A percentile compares a stretch with the other conserved stretches of the same genome.
These are phyloP conservation scores for Coemansia sp. DNA, from an alignment of 192 early-diverging fungal species.

Conservation along the genomic window DNA sequence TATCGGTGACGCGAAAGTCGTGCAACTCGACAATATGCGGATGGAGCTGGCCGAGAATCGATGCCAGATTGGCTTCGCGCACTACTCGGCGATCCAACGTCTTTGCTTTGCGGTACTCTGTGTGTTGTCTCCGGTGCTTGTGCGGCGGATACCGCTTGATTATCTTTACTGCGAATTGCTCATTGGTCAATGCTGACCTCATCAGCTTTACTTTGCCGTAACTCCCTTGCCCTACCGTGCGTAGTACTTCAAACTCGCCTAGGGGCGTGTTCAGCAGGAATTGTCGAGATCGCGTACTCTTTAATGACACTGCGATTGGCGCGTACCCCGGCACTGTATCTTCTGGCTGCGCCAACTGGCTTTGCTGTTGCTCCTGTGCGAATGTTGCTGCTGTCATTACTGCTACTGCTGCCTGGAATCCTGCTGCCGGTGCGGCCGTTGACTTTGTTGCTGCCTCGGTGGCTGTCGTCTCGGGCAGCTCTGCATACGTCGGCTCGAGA, in stretches of 20 bases:
- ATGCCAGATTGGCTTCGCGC: constrained; percentile 52
- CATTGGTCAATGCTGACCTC: constrained; percentile 44
- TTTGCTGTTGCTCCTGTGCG: not conserved
- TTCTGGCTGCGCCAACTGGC: not conserved
- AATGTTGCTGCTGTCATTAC: not conserved
- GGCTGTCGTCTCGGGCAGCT: not conserved
- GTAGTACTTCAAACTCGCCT: constrained; percentile 49
- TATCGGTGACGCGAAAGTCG: constrained; percentile 52
- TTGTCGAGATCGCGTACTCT: constrained; percentile 39
- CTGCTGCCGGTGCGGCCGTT: not conserved
- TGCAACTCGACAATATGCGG: constrained; percentile 53
- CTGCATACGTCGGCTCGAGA: not conserved
- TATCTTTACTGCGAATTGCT: constrained; percentile 56
- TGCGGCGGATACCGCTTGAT: constrained; percentile 50
- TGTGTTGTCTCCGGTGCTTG: constrained; percentile 35
- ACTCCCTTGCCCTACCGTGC: constrained; percentile 53
- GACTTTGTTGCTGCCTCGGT: not conserved
- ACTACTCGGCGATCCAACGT: constrained; percentile 54
- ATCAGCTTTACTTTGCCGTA: constrained; percentile 59
- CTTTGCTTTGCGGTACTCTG: constrained; percentile 43
- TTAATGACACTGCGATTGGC: constrained; percentile 45
- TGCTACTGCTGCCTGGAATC: constrained; percentile 7
- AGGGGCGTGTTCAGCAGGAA: constrained; percentile 53
- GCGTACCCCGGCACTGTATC: constrained; percentile 8
- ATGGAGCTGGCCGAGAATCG: constrained; percentile 50